Evolutionary conservation across 2,329 filamentous ascomycete genomes (phyloP), one percentile per base, ranked within the genome.

Genomic region (Elsinoe ampelina): DNA sequence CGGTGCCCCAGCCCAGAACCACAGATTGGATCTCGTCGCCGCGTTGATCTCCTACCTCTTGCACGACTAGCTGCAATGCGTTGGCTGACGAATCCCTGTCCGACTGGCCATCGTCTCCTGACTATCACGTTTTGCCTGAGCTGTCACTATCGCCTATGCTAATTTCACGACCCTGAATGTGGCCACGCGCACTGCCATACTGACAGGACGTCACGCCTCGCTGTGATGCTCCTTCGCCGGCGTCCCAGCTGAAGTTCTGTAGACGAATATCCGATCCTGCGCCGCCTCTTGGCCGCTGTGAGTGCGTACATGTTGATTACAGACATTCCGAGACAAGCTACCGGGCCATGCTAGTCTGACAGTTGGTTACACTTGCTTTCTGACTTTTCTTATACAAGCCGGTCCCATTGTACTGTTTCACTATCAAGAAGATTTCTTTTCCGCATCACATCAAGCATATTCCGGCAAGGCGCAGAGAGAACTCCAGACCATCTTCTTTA

Each of bases 271-370:
- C 34, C 22, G 15, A 26, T 39, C 48, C 48, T 52, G 48, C 48
- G 48, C 48, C 48, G 48, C 48, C 48, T 52, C 48, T 52, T 52
- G 48, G 48, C 48, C n/a, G 26, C 15, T 52, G 48, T 52, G 48
- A 52, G 15, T 52, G 48, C 48, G 48, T 52, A 52, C 22, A 15
- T 38, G n/a, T 34, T 38, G 10, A 17, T 39, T 39, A 17, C 48
- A 39, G 26, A 52, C 34, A 20, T 52, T 52, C 38, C 26, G 19
- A 39, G 32, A 22, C 26, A 32, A 52, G 26, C 45, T 52, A 52
- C 48, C 34, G 22, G 10, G 17, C 17, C 32, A 38, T 13, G 26
- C 48, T 52, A 52, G 12, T 34, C 26, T 50, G 17, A 34, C n/a
- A 50, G 22, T 50, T 36, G 45, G 32, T 19, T 34, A 50, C 26